Evolutionary conservation across 257 asterid genomes (phyloP).

Genomic region (Fraxinus pennsylvanica): DNA sequence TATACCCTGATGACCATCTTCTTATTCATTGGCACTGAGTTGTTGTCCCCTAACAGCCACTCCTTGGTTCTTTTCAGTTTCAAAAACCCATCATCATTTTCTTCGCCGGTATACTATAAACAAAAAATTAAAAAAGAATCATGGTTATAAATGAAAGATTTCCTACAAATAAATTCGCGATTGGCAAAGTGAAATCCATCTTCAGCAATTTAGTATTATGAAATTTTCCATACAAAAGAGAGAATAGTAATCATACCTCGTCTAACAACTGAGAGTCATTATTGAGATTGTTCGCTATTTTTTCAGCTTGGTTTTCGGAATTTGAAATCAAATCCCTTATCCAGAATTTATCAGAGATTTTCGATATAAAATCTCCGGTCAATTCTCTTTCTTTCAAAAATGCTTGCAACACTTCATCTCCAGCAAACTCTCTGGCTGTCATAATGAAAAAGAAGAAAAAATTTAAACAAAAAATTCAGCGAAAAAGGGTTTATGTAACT

Average conservation of each 20-base stretch:
- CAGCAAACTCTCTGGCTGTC: slow-evolving; percentile 49
- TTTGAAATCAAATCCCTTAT: slow-evolving; percentile 34
- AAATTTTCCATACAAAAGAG: not conserved
- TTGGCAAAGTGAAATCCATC: not conserved
- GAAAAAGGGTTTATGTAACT: not conserved
- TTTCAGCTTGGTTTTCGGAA: slow-evolving; percentile 28
- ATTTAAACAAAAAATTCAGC: not conserved
- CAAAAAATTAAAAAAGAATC: not conserved
- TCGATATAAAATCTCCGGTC: slow-evolving; percentile 74
- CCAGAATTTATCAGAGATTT: slow-evolving; percentile 69
- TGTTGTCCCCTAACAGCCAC: slow-evolving; percentile 70
- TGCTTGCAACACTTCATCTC: slow-evolving; percentile 58
- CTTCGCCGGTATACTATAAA: slow-evolving; percentile 41
- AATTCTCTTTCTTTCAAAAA: slow-evolving; percentile 74
- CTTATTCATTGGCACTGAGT: slow-evolving; percentile 68
- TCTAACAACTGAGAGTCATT: slow-evolving; percentile 30
- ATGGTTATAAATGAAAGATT: not conserved
- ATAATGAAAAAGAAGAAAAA: not conserved
- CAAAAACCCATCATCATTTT: slow-evolving; percentile 72
- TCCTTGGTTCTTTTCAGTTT: slow-evolving; percentile 70
- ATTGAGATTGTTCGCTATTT: slow-evolving; percentile 23
- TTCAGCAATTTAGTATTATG: not conserved
- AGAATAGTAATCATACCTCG: slow-evolving; percentile 38
- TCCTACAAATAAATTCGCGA: not conserved
- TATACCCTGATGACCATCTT: slow-evolving; percentile 63